A percentile compares a stretch with the other conserved stretches of the same genome.
Conservation (phyloP, 768 basidiomycete genomes). For the Boletus patriciae region DNA sequence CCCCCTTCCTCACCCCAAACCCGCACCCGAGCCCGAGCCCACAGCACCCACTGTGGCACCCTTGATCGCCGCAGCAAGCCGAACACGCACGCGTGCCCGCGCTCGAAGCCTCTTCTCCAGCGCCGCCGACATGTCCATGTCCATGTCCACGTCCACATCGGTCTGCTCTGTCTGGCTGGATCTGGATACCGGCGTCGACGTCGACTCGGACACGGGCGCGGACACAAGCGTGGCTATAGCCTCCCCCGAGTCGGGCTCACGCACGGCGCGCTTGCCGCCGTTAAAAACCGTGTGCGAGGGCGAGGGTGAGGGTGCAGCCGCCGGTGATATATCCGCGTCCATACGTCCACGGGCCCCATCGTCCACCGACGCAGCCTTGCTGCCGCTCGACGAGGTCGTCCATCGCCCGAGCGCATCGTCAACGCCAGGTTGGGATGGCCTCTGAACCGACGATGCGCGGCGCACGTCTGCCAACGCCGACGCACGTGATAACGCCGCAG, state of each 20-base stretch:
- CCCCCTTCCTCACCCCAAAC: too few relatives aligned
- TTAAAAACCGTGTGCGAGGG: neutral
- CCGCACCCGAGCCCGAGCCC: neutral
- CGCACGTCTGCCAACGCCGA: too few relatives aligned
- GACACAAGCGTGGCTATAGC: too few relatives aligned
- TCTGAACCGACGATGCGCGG: too few relatives aligned
- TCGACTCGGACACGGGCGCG: neutral
- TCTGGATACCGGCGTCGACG: neutral
- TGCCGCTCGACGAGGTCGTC: too few relatives aligned
- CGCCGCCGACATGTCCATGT: neutral
- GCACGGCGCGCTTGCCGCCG: neutral
- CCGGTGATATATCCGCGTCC: neutral
- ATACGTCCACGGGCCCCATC: neutral
- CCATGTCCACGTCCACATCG: neutral
- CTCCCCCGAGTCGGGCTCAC: neutral
- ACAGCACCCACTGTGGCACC: too few relatives aligned
- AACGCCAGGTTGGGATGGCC: too few relatives aligned
- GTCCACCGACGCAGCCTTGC: neutral
- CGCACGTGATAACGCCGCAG: too few relatives aligned
- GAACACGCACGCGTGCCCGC: constrained; percentile 48
- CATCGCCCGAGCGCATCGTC: too few relatives aligned
- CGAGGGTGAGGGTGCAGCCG: neutral
- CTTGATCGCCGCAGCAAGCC: constrained; percentile 40
- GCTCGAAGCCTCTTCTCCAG: constrained; percentile 48
- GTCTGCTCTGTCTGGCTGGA: neutral